Conservation (phyloP, 345 rosid species). For the Draba incana region DNA sequence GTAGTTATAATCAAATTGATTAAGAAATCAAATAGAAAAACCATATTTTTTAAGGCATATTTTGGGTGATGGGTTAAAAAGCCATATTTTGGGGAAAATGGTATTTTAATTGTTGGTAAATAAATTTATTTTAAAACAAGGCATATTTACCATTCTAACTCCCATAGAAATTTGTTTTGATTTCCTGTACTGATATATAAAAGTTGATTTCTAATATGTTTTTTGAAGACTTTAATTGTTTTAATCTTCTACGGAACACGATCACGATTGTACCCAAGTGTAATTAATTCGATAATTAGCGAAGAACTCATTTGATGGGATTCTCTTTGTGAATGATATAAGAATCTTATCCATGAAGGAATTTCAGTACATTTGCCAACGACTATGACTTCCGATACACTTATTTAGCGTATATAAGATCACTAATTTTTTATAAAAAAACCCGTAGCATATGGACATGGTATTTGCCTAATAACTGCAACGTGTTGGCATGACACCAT, state of each 20-base stretch:
- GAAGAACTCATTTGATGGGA: not conserved
- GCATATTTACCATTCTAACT: not conserved
- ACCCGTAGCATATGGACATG: too few relatives aligned
- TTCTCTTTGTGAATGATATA: conserved; percentile 1
- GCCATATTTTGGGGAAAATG: too few relatives aligned
- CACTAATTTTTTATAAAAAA: too few relatives aligned
- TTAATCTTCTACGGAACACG: not conserved
- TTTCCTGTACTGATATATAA: not conserved
- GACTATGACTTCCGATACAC: not conserved
- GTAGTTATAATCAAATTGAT: conserved; percentile 1
- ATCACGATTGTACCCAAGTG: conserved; percentile 1
- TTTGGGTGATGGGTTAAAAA: not conserved
- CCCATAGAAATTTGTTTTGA: not conserved
- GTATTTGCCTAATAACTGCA: too few relatives aligned
- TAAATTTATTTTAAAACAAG: too few relatives aligned
- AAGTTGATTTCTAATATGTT: too few relatives aligned
- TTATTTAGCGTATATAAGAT: too few relatives aligned
- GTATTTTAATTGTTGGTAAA: too few relatives aligned
- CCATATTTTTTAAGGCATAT: not conserved
- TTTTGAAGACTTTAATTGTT: not conserved
- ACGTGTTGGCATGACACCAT: too few relatives aligned
- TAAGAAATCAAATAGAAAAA: not conserved
- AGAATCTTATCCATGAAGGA: conserved; percentile 13
- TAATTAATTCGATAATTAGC: not conserved
- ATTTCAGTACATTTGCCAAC: not conserved